Percentiles rank a stretch among this genome's conserved stretches.
These are phyloP conservation scores for Davidsoniella eucalypti DNA, from an alignment of 2,329 filamentous ascomycete genomes.

Conservation along the genomic window DNA sequence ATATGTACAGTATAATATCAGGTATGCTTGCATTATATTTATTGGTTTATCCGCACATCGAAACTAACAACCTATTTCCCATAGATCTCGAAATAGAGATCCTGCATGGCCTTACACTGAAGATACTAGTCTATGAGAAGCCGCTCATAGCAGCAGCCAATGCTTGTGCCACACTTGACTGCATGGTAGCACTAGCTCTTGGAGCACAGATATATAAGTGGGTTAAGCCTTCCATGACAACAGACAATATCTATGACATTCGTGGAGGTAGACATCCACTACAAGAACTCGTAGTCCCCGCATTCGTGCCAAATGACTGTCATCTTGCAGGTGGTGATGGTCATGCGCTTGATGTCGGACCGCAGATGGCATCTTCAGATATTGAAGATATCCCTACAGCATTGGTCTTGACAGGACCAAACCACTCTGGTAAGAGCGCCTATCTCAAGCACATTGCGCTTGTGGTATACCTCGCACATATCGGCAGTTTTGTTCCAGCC, in stretches of 20 bases:
- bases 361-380: not conserved
- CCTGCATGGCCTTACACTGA: conserved; percentile 56
- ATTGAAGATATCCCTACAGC: conserved; percentile 25
- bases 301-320: conserved; percentile 73
- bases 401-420: conserved; percentile 76
- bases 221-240: conserved; percentile 50
- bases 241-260: conserved; percentile 55
- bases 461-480: conserved; percentile 81
- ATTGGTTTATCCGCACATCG: not conserved
- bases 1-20: conserved; percentile 70
- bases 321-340: conserved; percentile 45
- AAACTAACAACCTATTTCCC: not conserved
- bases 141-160: conserved; percentile 55
- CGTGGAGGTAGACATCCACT: conserved; percentile 68
- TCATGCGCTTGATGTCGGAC: not conserved
- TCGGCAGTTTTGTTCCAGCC: conserved; percentile 84
- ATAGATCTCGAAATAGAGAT: conserved; percentile 79
- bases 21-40: conserved; percentile 30
- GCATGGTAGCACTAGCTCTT: conserved; percentile 61
- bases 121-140: conserved; percentile 51
- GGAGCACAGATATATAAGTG: conserved; percentile 63
- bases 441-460: conserved; percentile 88
- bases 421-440: conserved; percentile 91
- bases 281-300: conserved; percentile 66
- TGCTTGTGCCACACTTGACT: conserved; percentile 73